Conservation (phyloP, 495 filamentous ascomycete genomes). For the Lophiostoma macrostomum region DNA sequence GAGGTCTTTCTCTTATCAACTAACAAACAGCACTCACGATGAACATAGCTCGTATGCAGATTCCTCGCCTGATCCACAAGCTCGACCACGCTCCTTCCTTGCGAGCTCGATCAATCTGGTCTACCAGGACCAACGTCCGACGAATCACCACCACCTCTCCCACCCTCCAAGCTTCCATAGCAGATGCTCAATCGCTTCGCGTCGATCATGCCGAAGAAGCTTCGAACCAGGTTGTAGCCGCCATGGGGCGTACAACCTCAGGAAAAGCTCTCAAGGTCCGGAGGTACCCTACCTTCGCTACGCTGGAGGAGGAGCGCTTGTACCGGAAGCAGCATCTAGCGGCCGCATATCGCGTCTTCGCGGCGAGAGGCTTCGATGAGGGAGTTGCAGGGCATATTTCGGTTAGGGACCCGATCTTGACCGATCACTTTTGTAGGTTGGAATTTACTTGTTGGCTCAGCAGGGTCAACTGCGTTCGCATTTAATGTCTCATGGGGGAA, state of each 20-base stretch:
- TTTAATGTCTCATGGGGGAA: too few species aligned
- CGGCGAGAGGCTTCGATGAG: conserved; percentile 66
- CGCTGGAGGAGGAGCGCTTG: conserved; percentile 57
- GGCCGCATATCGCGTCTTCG: conserved; percentile 69
- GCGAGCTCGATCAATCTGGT: not conserved
- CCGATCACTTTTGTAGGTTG: conserved; percentile 47
- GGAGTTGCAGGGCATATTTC: conserved; percentile 66
- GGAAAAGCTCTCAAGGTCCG: conserved; percentile 37
- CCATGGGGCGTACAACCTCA: conserved; percentile 35
- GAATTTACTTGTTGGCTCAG: too few species aligned
- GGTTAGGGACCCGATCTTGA: conserved; percentile 50
- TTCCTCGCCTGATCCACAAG: not conserved
- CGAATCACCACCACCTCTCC: not conserved
- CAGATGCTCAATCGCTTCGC: not conserved
- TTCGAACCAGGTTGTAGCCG: conserved; percentile 32
- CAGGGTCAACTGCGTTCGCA: too few species aligned
- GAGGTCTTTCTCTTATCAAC: not conserved
- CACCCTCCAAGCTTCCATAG: not conserved
- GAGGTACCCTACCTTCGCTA: conserved; percentile 54
- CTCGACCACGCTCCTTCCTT: not conserved
- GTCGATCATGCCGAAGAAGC: conserved; percentile 18
- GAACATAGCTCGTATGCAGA: conserved; percentile 1
- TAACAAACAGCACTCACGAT: conserved; percentile 10
- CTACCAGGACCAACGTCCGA: not conserved
- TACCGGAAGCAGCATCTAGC: conserved; percentile 72